Conservation (phyloP, 257 asterid species). For the Linderniella brevidens region DNA sequence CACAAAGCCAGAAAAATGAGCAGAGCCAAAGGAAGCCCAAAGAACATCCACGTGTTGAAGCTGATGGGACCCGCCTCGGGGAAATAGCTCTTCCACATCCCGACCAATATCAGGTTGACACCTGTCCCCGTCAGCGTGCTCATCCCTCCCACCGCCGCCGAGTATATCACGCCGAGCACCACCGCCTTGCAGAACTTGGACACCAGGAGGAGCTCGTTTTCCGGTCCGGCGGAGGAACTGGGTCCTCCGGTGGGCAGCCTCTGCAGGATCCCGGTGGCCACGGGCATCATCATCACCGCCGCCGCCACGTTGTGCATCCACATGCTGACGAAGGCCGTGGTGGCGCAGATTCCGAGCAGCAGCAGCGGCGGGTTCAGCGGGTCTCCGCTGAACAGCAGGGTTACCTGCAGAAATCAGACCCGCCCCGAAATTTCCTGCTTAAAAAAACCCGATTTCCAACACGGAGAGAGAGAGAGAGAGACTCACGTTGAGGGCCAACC, state of each 20-base stretch:
- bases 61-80: conserved; percentile 59
- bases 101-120: conserved; percentile 79
- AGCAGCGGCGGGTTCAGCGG: conserved; percentile 70
- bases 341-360: conserved; percentile 65
- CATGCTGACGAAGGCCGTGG: conserved; percentile 90
- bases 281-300: conserved; percentile 90
- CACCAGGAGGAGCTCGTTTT: conserved; percentile 9
- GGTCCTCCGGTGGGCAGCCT: conserved; percentile 25
- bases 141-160: conserved; percentile 80
- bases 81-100: conserved; percentile 90
- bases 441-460: background rate
- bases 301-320: conserved; percentile 99
- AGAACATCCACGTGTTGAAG: conserved; percentile 75
- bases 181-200: conserved; percentile 69
- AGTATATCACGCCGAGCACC: conserved; percentile 63
- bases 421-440: background rate
- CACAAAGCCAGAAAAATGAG: conserved; percentile 42
- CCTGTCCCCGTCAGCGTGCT: conserved; percentile 94
- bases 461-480: no score
- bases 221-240: conserved; percentile 4
- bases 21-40: conserved; percentile 61
- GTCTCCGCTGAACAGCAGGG: conserved; percentile 63
- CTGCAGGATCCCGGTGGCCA: conserved; percentile 75
- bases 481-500: conserved; percentile 81
- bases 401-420: conserved; percentile 29